Evolutionary conservation across 352 stramenopile genomes (phyloP).

Genomic region (Pythium folliculosum): DNA sequence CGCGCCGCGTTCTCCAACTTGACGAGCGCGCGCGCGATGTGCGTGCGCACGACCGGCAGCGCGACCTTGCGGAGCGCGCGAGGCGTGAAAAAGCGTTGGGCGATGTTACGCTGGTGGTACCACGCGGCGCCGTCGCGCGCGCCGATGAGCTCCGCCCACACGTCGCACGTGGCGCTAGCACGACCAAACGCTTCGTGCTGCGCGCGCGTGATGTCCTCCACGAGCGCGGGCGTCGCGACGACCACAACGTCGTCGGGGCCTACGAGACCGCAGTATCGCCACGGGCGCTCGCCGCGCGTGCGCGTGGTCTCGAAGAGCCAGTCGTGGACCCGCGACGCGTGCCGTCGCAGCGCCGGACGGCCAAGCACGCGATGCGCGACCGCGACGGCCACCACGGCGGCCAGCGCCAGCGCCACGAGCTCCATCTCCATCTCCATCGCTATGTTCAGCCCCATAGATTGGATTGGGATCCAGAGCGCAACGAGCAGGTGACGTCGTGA

Average conservation of each 20-base stretch:
- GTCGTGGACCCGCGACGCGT: constrained; percentile 12
- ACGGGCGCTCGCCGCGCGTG: constrained; percentile 9
- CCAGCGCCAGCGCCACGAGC: too few species aligned
- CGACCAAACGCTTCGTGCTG: constrained; percentile 22
- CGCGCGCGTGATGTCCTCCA: constrained; percentile 24
- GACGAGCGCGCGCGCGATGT: neutral
- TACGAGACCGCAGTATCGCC: constrained; percentile 3
- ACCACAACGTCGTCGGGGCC: constrained; percentile 25
- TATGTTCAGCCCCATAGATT: too few species aligned
- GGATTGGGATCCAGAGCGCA: too few species aligned
- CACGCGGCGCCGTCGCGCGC: constrained; percentile 15
- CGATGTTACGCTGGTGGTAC: constrained; percentile 23
- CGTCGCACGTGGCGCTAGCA: constrained; percentile 7
- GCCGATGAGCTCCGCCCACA: constrained; percentile 19
- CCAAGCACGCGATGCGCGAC: constrained; percentile 15
- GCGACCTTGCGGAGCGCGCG: constrained; percentile 1
- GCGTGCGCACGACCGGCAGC: neutral
- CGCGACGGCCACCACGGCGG: neutral
- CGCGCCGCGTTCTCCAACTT: neutral
- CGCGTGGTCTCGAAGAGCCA: constrained; percentile 12
- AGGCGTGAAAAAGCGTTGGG: neutral
- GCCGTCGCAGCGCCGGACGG: constrained; percentile 3
- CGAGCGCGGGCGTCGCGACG: constrained; percentile 15
- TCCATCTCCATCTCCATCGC: too few species aligned
- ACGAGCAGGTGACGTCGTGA: too few species aligned